phyloP scores from a whole-genome alignment of 1,139 yeast species.

The Saccharomyces hybrid region DNA sequence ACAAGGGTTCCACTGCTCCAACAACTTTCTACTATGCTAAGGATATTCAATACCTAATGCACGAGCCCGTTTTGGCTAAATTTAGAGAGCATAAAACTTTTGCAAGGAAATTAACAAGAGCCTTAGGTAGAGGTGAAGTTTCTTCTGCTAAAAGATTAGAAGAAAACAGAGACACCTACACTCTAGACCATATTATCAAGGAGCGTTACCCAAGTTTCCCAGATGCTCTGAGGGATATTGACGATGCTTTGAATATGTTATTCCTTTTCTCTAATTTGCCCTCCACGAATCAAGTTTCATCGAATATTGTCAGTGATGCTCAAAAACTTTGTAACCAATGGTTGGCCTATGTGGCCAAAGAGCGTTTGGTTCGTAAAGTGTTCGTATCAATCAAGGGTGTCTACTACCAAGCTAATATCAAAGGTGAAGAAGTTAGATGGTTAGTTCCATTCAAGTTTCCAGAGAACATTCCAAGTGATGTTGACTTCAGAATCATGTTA shows the following conservation, averaged over 20 bases:
- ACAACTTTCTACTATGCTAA: conserved; percentile 89
- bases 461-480: conserved; percentile 85
- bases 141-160: conserved; percentile 83
- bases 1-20: conserved; percentile 93
- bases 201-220: conserved; percentile 92
- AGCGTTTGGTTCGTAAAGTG: conserved; percentile 73
- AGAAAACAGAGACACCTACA: conserved; percentile 71
- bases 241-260: conserved; percentile 92
- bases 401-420: conserved; percentile 82
- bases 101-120: conserved; percentile 81
- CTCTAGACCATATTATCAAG: conserved; percentile 81
- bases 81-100: conserved; percentile 95
- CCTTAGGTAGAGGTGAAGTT: conserved; percentile 87
- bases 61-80: conserved; percentile 87
- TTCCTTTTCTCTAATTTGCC: conserved; percentile 92
- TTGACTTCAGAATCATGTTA: conserved; percentile 94
- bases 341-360: conserved; percentile 88
- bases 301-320: conserved; percentile 78
- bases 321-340: conserved; percentile 84
- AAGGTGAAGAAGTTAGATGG: conserved; percentile 94
- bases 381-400: conserved; percentile 97
- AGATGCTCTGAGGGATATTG: conserved; percentile 88
- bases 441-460: conserved; percentile 95
- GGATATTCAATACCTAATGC: conserved; percentile 89
- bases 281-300: conserved; percentile 75